These are phyloP conservation scores for Thelonectria blattea DNA, from an alignment of 2,329 filamentous ascomycete species.

Conservation along the genomic window DNA sequence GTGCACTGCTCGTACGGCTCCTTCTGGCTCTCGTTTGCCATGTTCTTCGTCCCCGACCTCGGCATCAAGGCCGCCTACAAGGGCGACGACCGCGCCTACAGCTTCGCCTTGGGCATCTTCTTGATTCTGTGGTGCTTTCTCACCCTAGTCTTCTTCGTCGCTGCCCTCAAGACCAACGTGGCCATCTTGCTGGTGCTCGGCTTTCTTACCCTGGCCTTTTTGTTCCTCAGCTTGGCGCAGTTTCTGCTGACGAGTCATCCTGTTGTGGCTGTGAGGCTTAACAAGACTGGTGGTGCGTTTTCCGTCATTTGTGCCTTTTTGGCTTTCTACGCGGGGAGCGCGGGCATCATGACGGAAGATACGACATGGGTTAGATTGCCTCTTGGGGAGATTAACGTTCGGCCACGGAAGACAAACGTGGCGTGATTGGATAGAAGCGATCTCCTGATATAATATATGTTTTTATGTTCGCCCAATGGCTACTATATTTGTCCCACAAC, in stretches of 20 bases:
- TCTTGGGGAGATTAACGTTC: constrained; percentile 44
- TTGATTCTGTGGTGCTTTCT: constrained; percentile 67
- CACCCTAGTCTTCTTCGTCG: constrained; percentile 60
- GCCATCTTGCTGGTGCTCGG: constrained; percentile 64
- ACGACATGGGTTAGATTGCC: constrained; percentile 51
- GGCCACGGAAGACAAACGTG: constrained; percentile 31
- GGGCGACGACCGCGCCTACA: constrained; percentile 47
- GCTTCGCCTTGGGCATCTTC: constrained; percentile 62
- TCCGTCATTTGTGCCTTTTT: constrained; percentile 44
- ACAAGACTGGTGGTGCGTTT: constrained; percentile 50
- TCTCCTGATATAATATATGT: no score
- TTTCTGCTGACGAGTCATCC: constrained; percentile 50
- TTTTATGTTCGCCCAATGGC: no score
- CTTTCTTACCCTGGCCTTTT: constrained; percentile 63
- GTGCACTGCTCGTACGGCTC: constrained; percentile 66
- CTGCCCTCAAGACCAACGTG: constrained; percentile 63
- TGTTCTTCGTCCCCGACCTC: constrained; percentile 59
- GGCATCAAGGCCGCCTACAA: constrained; percentile 56
- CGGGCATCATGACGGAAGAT: constrained; percentile 49
- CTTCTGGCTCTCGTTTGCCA: constrained; percentile 66
- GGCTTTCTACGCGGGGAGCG: constrained; percentile 49
- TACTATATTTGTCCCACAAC: neutral
- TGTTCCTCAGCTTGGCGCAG: constrained; percentile 64
- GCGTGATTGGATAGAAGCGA: constrained; percentile 26
- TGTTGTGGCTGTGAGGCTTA: constrained; percentile 49